phyloP scores from a whole-genome alignment of 129 eudicot genomes.

The Escallonia herrerae region DNA sequence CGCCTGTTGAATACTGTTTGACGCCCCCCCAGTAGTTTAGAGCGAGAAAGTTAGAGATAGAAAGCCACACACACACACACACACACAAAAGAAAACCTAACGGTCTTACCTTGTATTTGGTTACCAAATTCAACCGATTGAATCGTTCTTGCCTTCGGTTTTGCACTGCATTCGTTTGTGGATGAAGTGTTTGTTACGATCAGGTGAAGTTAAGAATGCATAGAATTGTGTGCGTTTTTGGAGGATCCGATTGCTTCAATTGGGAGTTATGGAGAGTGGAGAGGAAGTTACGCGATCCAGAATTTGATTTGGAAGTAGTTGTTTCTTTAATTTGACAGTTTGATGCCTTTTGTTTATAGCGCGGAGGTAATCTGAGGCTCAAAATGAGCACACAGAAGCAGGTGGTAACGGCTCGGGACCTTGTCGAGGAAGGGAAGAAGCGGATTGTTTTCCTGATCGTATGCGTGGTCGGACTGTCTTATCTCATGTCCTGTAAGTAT shows the following conservation, averaged over 20 bases:
- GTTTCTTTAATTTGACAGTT: conserved; percentile 1
- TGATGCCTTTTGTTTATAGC: conserved; percentile 7
- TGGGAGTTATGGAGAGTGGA: neutral
- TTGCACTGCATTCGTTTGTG: neutral
- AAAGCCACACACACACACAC: neutral
- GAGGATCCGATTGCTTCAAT: neutral
- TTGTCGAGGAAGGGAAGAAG: conserved; percentile 89
- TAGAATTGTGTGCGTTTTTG: neutral
- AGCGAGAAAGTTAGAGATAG: neutral
- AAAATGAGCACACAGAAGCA: conserved; percentile 61
- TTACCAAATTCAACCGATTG: neutral
- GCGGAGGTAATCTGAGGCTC: conserved; percentile 16
- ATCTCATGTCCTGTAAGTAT: conserved; percentile 90
- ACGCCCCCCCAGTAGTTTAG: neutral
- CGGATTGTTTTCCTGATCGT: conserved; percentile 67
- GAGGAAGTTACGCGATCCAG: neutral
- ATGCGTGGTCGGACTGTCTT: conserved; percentile 80
- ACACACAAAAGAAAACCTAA: neutral
- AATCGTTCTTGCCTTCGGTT: neutral
- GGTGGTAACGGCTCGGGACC: conserved; percentile 59
- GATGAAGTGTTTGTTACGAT: neutral
- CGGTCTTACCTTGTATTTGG: neutral
- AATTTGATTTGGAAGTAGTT: neutral
- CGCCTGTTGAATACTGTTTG: neutral
- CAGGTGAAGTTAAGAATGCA: neutral